These are phyloP conservation scores for Blakeslea trispora DNA, from an alignment of 371 early-diverging fungal species.

Conservation along the genomic window DNA sequence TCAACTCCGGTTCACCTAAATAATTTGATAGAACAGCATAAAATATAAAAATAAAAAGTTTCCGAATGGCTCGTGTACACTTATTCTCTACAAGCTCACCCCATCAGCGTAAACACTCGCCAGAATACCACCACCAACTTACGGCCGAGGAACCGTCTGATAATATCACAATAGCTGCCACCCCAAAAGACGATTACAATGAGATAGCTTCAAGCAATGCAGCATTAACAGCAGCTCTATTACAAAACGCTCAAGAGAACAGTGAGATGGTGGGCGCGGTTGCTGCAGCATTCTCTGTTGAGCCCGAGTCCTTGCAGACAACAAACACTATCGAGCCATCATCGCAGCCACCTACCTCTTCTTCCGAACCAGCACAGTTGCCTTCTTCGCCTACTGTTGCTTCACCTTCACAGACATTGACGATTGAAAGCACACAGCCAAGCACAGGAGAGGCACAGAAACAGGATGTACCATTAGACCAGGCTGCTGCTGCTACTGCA, in stretches of 20 bases:
- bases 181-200: conserved; percentile 11
- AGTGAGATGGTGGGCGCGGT: conserved; percentile 40
- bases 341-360: neutral
- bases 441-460: too few species aligned
- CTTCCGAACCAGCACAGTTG: conserved; percentile 5
- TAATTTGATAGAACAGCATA: too few species aligned
- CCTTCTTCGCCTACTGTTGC: too few species aligned
- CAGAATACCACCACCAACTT: conserved; percentile 6
- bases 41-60: neutral
- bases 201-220: conserved; percentile 19
- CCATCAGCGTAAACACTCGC: conserved; percentile 21
- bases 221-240: conserved; percentile 30
- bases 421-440: conserved; percentile 12
- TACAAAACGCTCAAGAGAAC: conserved; percentile 26
- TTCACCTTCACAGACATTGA: too few species aligned
- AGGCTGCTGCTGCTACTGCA: conserved; percentile 16
- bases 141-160: conserved; percentile 23
- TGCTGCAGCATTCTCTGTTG: conserved; percentile 39
- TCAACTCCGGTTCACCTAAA: conserved; percentile 33
- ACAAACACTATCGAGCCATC: too few species aligned
- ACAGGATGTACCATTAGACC: conserved; percentile 17
- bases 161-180: conserved; percentile 19
- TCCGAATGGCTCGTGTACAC: conserved; percentile 44
- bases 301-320: conserved; percentile 27
- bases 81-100: conserved; percentile 23